A percentile compares a stretch with the other conserved stretches of the same genome.
Evolutionary conservation across 345 rosid species (phyloP).

Genomic region (Garcia nutans): DNA sequence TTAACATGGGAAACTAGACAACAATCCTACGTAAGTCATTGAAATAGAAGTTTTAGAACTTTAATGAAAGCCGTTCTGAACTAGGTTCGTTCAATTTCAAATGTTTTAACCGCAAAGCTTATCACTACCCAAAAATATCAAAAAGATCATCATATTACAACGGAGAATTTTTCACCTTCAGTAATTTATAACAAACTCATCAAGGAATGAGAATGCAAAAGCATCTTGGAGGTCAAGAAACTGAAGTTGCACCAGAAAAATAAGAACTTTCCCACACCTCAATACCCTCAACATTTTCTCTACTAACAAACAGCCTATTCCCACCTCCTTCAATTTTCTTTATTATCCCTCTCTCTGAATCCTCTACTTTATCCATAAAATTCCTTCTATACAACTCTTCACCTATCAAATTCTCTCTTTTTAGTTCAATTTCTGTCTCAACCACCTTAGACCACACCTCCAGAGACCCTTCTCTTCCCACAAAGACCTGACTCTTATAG

Average conservation of each 20-base stretch:
- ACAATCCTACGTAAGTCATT: too few species aligned
- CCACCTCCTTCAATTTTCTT: conserved; percentile 77
- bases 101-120: too few species aligned
- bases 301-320: conserved; percentile 68
- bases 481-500: conserved; percentile 69
- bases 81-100: too few species aligned
- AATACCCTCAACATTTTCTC: conserved; percentile 72
- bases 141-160: too few species aligned
- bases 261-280: conserved; percentile 85
- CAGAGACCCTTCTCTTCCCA: conserved; percentile 64
- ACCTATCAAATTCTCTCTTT: conserved; percentile 15
- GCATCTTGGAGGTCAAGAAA: conserved; percentile 12
- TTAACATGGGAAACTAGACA: too few species aligned
- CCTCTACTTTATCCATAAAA: conserved; percentile 67
- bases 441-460: conserved; percentile 81
- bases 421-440: conserved; percentile 18
- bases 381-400: conserved; percentile 54
- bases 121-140: too few species aligned
- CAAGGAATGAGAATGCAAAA: background rate
- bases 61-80: too few species aligned
- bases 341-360: conserved; percentile 62
- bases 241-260: conserved; percentile 32
- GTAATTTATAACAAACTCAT: background rate
- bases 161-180: background rate
- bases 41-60: too few species aligned